These are phyloP conservation scores for Debaryomyces sp. DNA, from an alignment of 1,139 yeast species.

Conservation along the genomic window DNA sequence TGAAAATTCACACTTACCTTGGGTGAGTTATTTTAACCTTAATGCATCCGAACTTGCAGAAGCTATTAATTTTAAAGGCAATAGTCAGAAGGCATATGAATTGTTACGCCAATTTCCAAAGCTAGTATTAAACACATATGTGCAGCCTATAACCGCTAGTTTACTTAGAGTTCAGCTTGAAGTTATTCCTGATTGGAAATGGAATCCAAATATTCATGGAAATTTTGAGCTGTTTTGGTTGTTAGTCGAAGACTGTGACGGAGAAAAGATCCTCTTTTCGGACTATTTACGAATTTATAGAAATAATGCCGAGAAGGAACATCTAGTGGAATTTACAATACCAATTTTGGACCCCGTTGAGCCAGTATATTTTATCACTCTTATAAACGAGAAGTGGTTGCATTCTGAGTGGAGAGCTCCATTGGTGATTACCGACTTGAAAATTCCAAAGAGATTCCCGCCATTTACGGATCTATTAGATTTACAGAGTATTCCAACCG, in stretches of 20 bases:
- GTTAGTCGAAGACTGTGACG: slow-evolving; percentile 82
- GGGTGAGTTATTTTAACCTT: slow-evolving; percentile 73
- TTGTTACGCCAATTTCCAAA: slow-evolving; percentile 74
- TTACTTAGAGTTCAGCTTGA: slow-evolving; percentile 68
- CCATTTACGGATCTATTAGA: slow-evolving; percentile 60
- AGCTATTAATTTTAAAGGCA: slow-evolving; percentile 72
- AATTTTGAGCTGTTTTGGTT: slow-evolving; percentile 65
- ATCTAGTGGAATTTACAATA: slow-evolving; percentile 66
- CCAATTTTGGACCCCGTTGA: slow-evolving; percentile 62
- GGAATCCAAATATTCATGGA: slow-evolving; percentile 72
- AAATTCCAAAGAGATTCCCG: slow-evolving; percentile 70
- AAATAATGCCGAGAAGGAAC: slow-evolving; percentile 53
- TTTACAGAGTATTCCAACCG: slow-evolving; percentile 49
- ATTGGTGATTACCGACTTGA: slow-evolving; percentile 54
- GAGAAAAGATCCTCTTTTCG: slow-evolving; percentile 65
- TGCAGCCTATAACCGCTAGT: slow-evolving; percentile 80
- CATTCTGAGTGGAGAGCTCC: slow-evolving; percentile 72
- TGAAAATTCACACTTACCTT: slow-evolving; percentile 83
- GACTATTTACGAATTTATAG: slow-evolving; percentile 59
- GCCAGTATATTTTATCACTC: slow-evolving; percentile 73
- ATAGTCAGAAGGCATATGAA: slow-evolving; percentile 64
- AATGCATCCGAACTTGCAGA: slow-evolving; percentile 79
- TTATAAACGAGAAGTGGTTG: slow-evolving; percentile 84
- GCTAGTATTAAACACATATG: slow-evolving; percentile 55
- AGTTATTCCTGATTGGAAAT: slow-evolving; percentile 70